Evolutionary conservation across 2,329 filamentous ascomycete genomes (phyloP), one percentile per base, ranked within the genome.

Genomic region (Aspergillus felis): DNA sequence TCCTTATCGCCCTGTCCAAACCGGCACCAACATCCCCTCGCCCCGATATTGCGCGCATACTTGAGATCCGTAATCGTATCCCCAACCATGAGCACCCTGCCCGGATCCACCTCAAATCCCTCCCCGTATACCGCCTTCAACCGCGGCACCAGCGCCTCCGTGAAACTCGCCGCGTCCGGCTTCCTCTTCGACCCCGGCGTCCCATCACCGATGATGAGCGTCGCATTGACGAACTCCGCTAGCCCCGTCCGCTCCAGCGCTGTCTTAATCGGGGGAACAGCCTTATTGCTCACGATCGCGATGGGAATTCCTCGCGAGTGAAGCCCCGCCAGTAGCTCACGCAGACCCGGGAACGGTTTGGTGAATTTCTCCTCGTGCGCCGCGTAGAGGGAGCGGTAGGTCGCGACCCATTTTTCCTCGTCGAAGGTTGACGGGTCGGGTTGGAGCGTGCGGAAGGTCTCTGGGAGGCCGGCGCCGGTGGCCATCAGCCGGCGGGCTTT

Each of bases 201-300:
- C 14, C 51, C 48, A 50, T 64, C 56, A 1, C 61, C 61, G 32
- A 64, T 38, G 27, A 64, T 58, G n/a, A 60, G 41, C 8, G 32
- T 9, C 14, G 59, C 57, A 3, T 52, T 49, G n/a, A 64, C 50
- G 10, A 53, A 52, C 0, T 29, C 51, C 12, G 28, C 24, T 28
- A 64, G 24, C 3, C 32, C 55, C 22, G 42, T 29, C 25, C 49
- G 25, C 42, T 53, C 28, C 55, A 62, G 20, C 7, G 58, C 57
- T 4, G 54, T 49, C 41, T 57, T 61, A 7, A 69, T 59, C 0
- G 65, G 61, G 0, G 55, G 57, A 3, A 65, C 60, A 1, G 55
- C 61, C 49, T 68, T 68, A 32, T 69, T 68, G 35, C 65, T 68
- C 8, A 68, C 57, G 41, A 68, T 66, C 0, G 64, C 61, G 29